Evolutionary conservation across 225 moss, liverwort and hornwort genomes (phyloP).

Genomic region (Pleurozium schreberi): DNA sequence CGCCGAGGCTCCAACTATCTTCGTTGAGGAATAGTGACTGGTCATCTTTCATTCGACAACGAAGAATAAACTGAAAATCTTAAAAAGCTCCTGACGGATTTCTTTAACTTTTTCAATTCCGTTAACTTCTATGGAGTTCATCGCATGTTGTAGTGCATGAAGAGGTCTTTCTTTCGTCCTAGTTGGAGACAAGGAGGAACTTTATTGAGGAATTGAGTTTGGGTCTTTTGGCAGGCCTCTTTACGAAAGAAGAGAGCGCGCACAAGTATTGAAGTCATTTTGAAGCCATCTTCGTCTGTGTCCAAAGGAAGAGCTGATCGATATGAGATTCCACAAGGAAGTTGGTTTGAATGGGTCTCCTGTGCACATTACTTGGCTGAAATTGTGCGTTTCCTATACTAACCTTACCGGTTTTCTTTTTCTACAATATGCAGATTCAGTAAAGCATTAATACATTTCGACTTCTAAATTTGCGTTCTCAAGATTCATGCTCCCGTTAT

Average conservation of each 20-base stretch:
- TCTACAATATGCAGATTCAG: neutral
- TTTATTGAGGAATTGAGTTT: neutral
- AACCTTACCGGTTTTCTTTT: neutral
- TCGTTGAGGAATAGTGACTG: neutral
- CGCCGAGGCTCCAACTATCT: too few species aligned
- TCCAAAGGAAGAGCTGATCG: constrained; percentile 24
- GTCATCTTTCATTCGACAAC: neutral
- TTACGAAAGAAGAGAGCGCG: constrained; percentile 29
- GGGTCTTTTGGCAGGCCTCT: constrained; percentile 26
- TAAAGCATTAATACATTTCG: neutral
- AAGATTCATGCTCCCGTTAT: neutral
- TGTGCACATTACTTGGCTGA: constrained; percentile 87
- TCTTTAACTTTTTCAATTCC: neutral
- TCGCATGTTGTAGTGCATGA: neutral
- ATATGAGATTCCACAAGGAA: constrained; percentile 73
- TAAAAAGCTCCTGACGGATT: neutral
- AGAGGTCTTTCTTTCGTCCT: neutral
- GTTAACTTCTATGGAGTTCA: neutral
- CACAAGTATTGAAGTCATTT: constrained; percentile 9
- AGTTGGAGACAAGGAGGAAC: neutral
- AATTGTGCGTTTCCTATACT: constrained; percentile 43
- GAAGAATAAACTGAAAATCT: neutral
- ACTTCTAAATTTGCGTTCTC: neutral
- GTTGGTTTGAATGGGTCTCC: constrained; percentile 94
- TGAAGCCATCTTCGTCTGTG: constrained; percentile 16